Conservation (phyloP, 2,329 filamentous ascomycete genomes). For the Aspergillus unguis region DNA sequence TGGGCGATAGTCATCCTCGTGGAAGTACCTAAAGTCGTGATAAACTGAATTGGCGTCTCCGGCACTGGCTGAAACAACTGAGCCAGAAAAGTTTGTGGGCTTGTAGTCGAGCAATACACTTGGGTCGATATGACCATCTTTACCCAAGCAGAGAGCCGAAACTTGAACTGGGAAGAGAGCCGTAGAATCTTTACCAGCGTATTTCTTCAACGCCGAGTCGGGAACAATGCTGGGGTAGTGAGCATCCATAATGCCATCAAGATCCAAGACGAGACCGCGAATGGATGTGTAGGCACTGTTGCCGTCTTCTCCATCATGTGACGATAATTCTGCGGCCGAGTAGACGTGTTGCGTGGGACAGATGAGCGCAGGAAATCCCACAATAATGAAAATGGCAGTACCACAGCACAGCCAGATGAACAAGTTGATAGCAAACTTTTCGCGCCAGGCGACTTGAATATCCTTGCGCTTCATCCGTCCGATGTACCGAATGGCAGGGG, state of each 20-base stretch:
- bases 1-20: slow-evolving; percentile 72
- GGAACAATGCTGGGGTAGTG: slow-evolving; percentile 74
- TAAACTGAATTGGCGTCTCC: slow-evolving; percentile 73
- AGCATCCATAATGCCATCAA: slow-evolving; percentile 66
- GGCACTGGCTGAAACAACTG: slow-evolving; percentile 61
- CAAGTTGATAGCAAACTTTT: slow-evolving; percentile 97
- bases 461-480: slow-evolving; percentile 91
- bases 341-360: slow-evolving; percentile 90
- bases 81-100: slow-evolving; percentile 69
- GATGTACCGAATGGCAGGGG: slow-evolving; percentile 71
- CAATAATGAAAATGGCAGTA: slow-evolving; percentile 80
- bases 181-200: slow-evolving; percentile 84
- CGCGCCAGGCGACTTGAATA: slow-evolving; percentile 87
- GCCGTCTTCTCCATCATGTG: slow-evolving; percentile 68
- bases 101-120: slow-evolving; percentile 83
- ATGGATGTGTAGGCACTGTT: slow-evolving; percentile 70
- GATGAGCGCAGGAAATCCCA: slow-evolving; percentile 80
- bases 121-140: slow-evolving; percentile 61
- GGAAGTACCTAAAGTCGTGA: slow-evolving; percentile 84
- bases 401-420: slow-evolving; percentile 88
- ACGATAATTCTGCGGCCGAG: slow-evolving; percentile 70
- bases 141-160: slow-evolving; percentile 81
- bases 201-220: slow-evolving; percentile 65
- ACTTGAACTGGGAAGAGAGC: slow-evolving; percentile 91
- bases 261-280: slow-evolving; percentile 83